Evolutionary conservation across 2,329 filamentous ascomycete species (phyloP).

Genomic region (Periglandula ipomoeae): DNA sequence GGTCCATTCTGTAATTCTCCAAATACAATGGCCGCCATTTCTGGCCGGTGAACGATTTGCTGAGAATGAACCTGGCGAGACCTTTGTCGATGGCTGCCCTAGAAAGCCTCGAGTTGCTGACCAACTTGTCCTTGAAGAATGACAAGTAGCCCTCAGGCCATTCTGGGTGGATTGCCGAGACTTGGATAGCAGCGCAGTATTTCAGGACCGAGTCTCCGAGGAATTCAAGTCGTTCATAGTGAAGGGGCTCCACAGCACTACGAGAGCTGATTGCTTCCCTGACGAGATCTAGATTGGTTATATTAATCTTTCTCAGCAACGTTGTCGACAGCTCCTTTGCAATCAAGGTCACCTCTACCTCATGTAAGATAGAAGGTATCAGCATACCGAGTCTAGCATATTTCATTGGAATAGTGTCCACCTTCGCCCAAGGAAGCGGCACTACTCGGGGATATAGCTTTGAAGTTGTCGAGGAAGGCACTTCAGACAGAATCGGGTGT

Average conservation of each 20-base stretch:
- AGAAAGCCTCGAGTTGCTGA: slow-evolving; percentile 68
- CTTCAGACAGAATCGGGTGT: slow-evolving; percentile 24
- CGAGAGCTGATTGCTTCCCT: slow-evolving; percentile 63
- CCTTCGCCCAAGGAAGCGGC: slow-evolving; percentile 35
- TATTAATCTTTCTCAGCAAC: slow-evolving; percentile 30
- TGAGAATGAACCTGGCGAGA: slow-evolving; percentile 66
- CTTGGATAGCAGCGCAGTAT: slow-evolving; percentile 56
- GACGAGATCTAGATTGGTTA: slow-evolving; percentile 47
- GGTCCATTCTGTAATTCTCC: slow-evolving; percentile 20
- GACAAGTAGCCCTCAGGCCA: slow-evolving; percentile 75
- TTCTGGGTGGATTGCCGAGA: slow-evolving; percentile 46
- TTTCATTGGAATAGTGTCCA: slow-evolving; percentile 37
- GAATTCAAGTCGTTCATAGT: slow-evolving; percentile 84
- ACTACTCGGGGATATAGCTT: slow-evolving; percentile 37
- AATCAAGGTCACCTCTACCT: slow-evolving; percentile 56
- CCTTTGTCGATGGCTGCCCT: slow-evolving; percentile 52
- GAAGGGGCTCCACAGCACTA: slow-evolving; percentile 44
- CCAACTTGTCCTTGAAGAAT: slow-evolving; percentile 54
- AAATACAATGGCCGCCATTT: slow-evolving; percentile 65
- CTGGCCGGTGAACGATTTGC: slow-evolving; percentile 52
- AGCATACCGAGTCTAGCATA: slow-evolving; percentile 47
- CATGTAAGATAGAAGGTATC: slow-evolving; percentile 64
- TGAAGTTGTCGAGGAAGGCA: slow-evolving; percentile 16
- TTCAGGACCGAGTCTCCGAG: slow-evolving; percentile 81
- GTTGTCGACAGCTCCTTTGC: slow-evolving; percentile 45